Percentiles rank a stretch among this genome's conserved stretches.
phyloP scores from a whole-genome alignment of 2,329 filamentous ascomycete genomes.

The Spiromastix sp. region DNA sequence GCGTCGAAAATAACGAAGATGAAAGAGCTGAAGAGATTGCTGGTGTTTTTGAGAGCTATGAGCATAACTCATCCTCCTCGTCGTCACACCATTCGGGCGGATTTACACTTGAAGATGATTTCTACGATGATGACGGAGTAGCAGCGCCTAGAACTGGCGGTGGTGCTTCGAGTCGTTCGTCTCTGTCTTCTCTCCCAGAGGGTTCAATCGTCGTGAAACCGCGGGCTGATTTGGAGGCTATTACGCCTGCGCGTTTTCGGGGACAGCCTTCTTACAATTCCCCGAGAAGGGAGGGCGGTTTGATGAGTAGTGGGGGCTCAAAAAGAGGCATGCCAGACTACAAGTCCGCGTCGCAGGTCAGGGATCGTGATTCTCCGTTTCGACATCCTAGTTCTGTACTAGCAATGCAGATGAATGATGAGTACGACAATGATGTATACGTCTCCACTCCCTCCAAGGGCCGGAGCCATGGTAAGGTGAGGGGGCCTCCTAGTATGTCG shows the following conservation, averaged over 20 bases:
- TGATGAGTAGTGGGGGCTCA: too few relatives aligned
- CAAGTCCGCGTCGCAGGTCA: slow-evolving; percentile 18
- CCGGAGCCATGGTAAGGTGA: slow-evolving; percentile 12
- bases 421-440: slow-evolving; percentile 25
- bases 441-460: slow-evolving; percentile 26
- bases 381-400: slow-evolving; percentile 36
- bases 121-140: slow-evolving; percentile 19
- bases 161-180: slow-evolving; percentile 29
- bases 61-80: slow-evolving; percentile 17
- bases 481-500: slow-evolving; percentile 15
- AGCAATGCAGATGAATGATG: slow-evolving; percentile 25
- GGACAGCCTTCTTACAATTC: slow-evolving; percentile 12
- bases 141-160: slow-evolving; percentile 17
- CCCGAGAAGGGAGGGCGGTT: too few relatives aligned
- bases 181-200: slow-evolving; percentile 31
- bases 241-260: slow-evolving; percentile 11
- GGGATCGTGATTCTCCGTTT: slow-evolving; percentile 28
- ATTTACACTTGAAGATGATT: slow-evolving; percentile 4
- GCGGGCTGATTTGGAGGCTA: too few relatives aligned
- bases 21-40: too few relatives aligned
- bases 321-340: slow-evolving; percentile 10
- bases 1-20: too few relatives aligned
- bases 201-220: slow-evolving; percentile 28
- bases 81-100: slow-evolving; percentile 21
- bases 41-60: background rate